Evolutionary conservation across 306 rosid species (phyloP).

Genomic region (Trifolium pratense): DNA sequence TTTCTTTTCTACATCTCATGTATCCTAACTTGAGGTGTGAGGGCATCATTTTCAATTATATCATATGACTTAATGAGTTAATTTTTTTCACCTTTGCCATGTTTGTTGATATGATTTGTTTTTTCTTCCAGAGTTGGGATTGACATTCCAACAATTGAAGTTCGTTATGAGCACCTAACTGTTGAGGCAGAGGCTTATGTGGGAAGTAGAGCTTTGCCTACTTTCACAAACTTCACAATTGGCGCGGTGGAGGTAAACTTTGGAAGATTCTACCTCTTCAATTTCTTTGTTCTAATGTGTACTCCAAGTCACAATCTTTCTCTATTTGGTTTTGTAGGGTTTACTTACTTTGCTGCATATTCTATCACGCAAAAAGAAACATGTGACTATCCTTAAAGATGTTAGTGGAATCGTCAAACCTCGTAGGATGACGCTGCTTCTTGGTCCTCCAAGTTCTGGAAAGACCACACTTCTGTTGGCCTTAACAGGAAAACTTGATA

Average conservation of each 20-base stretch:
- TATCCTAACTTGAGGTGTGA: no score
- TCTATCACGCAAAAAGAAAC: slow-evolving; percentile 41
- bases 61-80: no score
- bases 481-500: slow-evolving; percentile 75
- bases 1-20: no score
- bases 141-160: slow-evolving; percentile 60
- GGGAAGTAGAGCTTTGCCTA: slow-evolving; percentile 69
- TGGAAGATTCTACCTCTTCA: background rate
- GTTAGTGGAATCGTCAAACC: slow-evolving; percentile 66
- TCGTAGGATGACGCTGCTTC: slow-evolving; percentile 70
- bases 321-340: slow-evolving; percentile 34
- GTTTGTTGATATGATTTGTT: background rate
- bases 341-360: slow-evolving; percentile 41
- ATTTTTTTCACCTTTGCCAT: no score
- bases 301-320: background rate
- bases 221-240: slow-evolving; percentile 45
- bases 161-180: slow-evolving; percentile 54
- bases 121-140: slow-evolving; percentile 52
- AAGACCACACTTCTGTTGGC: slow-evolving; percentile 67
- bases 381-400: slow-evolving; percentile 55
- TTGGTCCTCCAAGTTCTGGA: slow-evolving; percentile 78
- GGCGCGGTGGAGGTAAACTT: slow-evolving; percentile 41
- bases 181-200: slow-evolving; percentile 58
- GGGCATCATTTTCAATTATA: no score
- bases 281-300: background rate